A percentile compares a stretch with the other conserved stretches of the same genome.
These are phyloP conservation scores for Pythium coloratum DNA, from an alignment of 352 stramenopile genomes.

Conservation along the genomic window DNA sequence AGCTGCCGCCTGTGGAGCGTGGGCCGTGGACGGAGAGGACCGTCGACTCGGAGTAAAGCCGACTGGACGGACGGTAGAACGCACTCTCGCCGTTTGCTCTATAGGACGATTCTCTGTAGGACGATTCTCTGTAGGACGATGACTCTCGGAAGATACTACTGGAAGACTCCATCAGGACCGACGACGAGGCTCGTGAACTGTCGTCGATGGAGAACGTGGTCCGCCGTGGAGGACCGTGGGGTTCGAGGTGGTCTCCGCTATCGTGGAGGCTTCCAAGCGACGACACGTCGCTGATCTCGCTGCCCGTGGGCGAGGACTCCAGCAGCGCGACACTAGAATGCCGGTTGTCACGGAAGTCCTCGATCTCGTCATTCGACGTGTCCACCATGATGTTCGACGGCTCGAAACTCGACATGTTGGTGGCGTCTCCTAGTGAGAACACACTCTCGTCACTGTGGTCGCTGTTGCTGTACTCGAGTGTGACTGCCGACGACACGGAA, in stretches of 20 bases:
- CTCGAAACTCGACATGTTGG: neutral
- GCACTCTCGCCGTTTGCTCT: neutral
- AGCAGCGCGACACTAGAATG: constrained; percentile 14
- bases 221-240: neutral
- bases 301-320: neutral
- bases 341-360: neutral
- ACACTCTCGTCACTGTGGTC: constrained; percentile 17
- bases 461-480: constrained; percentile 5
- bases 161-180: neutral
- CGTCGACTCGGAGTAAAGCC: neutral
- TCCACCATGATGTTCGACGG: neutral
- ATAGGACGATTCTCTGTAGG: neutral
- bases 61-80: constrained; percentile 16
- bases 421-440: constrained; percentile 9
- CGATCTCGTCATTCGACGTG: neutral
- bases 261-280: constrained; percentile 24
- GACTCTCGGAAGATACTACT: no score
- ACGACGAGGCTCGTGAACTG: constrained; percentile 4
- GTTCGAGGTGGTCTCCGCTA: neutral
- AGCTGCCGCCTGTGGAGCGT: neutral
- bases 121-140: no score
- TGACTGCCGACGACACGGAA: neutral
- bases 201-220: constrained; percentile 4
- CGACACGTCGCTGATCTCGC: constrained; percentile 10
- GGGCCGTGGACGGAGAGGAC: neutral